These are phyloP conservation scores for Trypanosoma melophagium DNA, from an alignment of 208 protist species.

Conservation along the genomic window DNA sequence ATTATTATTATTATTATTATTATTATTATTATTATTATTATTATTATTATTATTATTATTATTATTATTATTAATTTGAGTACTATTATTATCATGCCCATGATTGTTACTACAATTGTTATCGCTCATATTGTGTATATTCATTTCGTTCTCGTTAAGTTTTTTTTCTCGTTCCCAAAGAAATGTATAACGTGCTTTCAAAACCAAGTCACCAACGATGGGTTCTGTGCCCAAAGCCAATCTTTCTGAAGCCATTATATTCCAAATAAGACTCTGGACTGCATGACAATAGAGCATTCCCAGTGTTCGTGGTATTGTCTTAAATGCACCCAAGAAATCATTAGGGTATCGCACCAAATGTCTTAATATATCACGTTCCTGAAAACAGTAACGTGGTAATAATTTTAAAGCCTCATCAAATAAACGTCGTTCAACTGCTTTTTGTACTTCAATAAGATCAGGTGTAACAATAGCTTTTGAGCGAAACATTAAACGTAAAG, in stretches of 20 bases:
- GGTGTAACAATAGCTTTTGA: conserved; percentile 62
- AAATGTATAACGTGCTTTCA: conserved; percentile 44
- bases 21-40: not conserved
- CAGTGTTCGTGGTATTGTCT: conserved; percentile 80
- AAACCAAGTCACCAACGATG: conserved; percentile 85
- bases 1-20: conserved; percentile 8
- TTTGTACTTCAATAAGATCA: conserved; percentile 38
- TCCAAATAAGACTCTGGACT: conserved; percentile 94
- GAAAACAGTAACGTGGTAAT: conserved; percentile 72
- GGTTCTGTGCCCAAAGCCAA: conserved; percentile 47
- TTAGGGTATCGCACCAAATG: conserved; percentile 60
- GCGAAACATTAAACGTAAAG: conserved; percentile 68
- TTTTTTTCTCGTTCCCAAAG: not conserved
- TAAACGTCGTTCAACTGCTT: conserved; percentile 31
- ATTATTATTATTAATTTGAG: no score
- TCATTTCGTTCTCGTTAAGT: not conserved
- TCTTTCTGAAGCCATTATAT: conserved; percentile 86
- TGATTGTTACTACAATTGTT: not conserved
- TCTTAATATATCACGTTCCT: conserved; percentile 84
- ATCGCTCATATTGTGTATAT: not conserved
- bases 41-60: no score
- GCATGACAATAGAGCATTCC: conserved; percentile 93
- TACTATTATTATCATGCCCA: no score
- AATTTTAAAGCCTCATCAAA: conserved; percentile 53
- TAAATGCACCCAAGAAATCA: conserved; percentile 76